phyloP scores from a whole-genome alignment of 2,329 filamentous ascomycete species.

The Calonectria henricotiae region DNA sequence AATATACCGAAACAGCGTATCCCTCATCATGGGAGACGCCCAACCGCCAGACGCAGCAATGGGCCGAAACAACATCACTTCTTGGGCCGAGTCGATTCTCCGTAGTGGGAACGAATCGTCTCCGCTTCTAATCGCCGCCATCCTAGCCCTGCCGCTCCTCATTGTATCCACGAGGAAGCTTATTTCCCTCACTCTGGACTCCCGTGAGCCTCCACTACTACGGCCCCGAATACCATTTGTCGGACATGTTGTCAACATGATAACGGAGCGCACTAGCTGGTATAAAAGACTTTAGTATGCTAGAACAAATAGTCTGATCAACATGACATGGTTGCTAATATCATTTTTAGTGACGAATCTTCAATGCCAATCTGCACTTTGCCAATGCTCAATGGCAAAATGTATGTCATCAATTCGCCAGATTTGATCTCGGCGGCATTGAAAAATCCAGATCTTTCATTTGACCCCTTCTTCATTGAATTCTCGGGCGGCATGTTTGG shows the following conservation, averaged over 20 bases:
- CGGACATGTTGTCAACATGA: slow-evolving; percentile 42
- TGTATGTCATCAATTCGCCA: slow-evolving; percentile 64
- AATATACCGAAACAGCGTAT: background rate
- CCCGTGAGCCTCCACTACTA: slow-evolving; percentile 38
- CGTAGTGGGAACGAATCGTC: background rate
- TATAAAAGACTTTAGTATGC: slow-evolving; percentile 31
- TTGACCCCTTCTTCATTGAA: slow-evolving; percentile 61
- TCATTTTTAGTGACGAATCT: slow-evolving; percentile 38
- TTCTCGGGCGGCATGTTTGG: slow-evolving; percentile 45
- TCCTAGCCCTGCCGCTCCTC: background rate
- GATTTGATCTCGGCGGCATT: slow-evolving; percentile 59
- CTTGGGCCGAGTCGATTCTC: background rate
- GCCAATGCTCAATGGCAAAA: slow-evolving; percentile 60
- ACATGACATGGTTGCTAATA: background rate
- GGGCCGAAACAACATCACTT: background rate
- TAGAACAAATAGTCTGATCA: too few relatives aligned
- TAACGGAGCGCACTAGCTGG: slow-evolving; percentile 36
- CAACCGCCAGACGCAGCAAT: background rate
- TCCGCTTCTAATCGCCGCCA: background rate
- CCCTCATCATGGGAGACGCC: background rate
- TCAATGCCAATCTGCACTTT: slow-evolving; percentile 61
- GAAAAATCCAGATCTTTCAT: slow-evolving; percentile 61
- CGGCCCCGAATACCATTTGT: slow-evolving; percentile 40
- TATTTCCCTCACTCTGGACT: slow-evolving; percentile 26
- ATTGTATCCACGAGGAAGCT: slow-evolving; percentile 1